A percentile compares a stretch with the other conserved stretches of the same genome.
Conservation (phyloP, 2,329 filamentous ascomycete genomes). For the Parafenestella ontariensis region DNA sequence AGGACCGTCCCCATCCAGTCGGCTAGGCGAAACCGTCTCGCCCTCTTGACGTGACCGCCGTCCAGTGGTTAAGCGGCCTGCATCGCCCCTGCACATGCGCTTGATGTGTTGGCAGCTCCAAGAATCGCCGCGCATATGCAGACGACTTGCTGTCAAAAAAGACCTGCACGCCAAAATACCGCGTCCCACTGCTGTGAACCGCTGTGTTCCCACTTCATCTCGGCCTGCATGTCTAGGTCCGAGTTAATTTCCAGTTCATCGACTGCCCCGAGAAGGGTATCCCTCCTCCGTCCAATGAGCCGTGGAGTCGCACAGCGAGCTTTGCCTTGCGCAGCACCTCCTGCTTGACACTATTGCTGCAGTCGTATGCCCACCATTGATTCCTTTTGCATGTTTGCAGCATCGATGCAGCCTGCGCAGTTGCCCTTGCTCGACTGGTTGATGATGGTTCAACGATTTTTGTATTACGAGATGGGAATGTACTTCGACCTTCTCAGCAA, state of each 20-base stretch:
- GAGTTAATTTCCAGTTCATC: slow-evolving; percentile 19
- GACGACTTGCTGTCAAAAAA: slow-evolving; percentile 34
- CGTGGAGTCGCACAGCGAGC: slow-evolving; percentile 18
- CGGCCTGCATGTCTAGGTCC: slow-evolving; percentile 30
- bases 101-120: slow-evolving; percentile 43
- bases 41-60: slow-evolving; percentile 27
- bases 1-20: slow-evolving; percentile 20
- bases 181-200: slow-evolving; percentile 37
- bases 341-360: slow-evolving; percentile 30
- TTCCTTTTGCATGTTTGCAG: slow-evolving; percentile 24
- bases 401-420: slow-evolving; percentile 15
- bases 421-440: slow-evolving; percentile 5
- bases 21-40: slow-evolving; percentile 17
- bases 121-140: slow-evolving; percentile 36
- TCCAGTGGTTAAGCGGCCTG: slow-evolving; percentile 28
- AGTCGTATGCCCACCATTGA: slow-evolving; percentile 11
- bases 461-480: slow-evolving; percentile 21
- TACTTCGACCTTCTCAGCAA: background rate
- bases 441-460: background rate
- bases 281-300: slow-evolving; percentile 27
- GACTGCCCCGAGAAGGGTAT: slow-evolving; percentile 4
- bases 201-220: slow-evolving; percentile 39
- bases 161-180: slow-evolving; percentile 35
- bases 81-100: slow-evolving; percentile 23
- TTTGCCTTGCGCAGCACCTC: slow-evolving; percentile 27